Conservation (phyloP, 2,329 filamentous ascomycete genomes). For the Chaetomium olivaceum region DNA sequence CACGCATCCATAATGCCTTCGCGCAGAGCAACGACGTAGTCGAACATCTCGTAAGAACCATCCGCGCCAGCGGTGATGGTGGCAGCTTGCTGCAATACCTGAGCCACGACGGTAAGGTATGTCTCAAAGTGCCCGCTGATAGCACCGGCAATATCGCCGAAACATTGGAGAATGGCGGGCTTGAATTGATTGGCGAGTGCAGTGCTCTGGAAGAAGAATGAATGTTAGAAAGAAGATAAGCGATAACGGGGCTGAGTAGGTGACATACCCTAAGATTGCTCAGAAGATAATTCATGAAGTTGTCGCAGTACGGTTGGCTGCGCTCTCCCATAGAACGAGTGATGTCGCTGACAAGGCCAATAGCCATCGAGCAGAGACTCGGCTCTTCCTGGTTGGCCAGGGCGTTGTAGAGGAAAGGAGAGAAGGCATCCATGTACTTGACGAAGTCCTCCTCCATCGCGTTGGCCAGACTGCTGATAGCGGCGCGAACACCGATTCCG, state of each 20-base stretch:
- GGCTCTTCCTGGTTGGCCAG: slow-evolving; percentile 95
- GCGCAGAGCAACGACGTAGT: slow-evolving; percentile 91
- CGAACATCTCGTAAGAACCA: slow-evolving; percentile 89
- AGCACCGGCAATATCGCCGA: slow-evolving; percentile 94
- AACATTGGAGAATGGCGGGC: slow-evolving; percentile 95
- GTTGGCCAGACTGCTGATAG: slow-evolving; percentile 87
- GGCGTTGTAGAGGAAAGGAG: slow-evolving; percentile 89
- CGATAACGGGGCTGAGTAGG: slow-evolving; percentile 11
- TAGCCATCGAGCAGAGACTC: slow-evolving; percentile 91
- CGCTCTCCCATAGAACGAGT: slow-evolving; percentile 86
- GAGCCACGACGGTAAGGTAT: slow-evolving; percentile 87
- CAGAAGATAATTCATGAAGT: slow-evolving; percentile 96
- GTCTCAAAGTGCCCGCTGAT: slow-evolving; percentile 91
- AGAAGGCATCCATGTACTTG: slow-evolving; percentile 97
- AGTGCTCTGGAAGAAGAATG: slow-evolving; percentile 60
- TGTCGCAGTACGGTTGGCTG: slow-evolving; percentile 92
- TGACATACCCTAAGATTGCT: slow-evolving; percentile 77
- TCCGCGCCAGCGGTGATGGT: slow-evolving; percentile 77
- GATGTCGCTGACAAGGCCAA: slow-evolving; percentile 95
- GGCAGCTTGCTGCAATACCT: slow-evolving; percentile 91
- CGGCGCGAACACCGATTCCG: slow-evolving; percentile 88
- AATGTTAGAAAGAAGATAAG: neutral
- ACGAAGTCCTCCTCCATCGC: slow-evolving; percentile 89
- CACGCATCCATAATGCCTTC: slow-evolving; percentile 99
- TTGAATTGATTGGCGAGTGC: slow-evolving; percentile 95